Evolutionary conservation across 176 grass and related monocot species (phyloP), one percentile per base, ranked within the genome.

Genomic region (Aechmea fasciata): DNA sequence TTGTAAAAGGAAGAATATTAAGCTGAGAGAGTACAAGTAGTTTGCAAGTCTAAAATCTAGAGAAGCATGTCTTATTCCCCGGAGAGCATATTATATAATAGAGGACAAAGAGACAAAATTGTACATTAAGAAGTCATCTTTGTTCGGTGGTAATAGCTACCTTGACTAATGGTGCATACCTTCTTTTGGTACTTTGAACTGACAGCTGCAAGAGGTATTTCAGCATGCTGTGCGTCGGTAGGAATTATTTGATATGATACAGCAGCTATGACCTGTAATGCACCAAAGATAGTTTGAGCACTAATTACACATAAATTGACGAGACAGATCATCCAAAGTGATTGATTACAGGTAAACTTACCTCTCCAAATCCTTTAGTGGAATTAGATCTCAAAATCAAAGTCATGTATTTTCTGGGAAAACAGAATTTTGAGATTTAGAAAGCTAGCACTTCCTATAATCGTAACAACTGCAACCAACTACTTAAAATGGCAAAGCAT

Each of bases 201-300:
- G 65, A 96, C 91, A 63, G 72, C 91, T 77, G 85, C 69, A 69
- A 96, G 80, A 65, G 91, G 91, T 88, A 91, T 88, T 85, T 96
- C 91, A 79, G 91, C 85, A 86, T 96, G 83, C 65, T 84, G 80
- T 68, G 78, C 88, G 64, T 96, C 87, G 77, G 74, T 79, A 52
- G 91, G 82, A 77, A 91, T 69, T 71, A 96, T 91, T 80, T 91
- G 91, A 80, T 88, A 96, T 50, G 91, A 96, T 19, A 82, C 8
- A 51, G 85, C 80, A 78, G 88, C 91, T 77, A 86, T 69, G 53
- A 91, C 85, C 91, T 96, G 77, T 11, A 78, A 73, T 47, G 71
- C 52, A 76, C 53, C 78, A 57, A 76, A 73, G 47, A 50, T 63
- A 68, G 23, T 50, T 68, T 69, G 10, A 70, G 33, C 33, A 69